Evolutionary conservation across 2,329 filamentous ascomycete genomes (phyloP).

Genomic region (Aureobasidium sp.): DNA sequence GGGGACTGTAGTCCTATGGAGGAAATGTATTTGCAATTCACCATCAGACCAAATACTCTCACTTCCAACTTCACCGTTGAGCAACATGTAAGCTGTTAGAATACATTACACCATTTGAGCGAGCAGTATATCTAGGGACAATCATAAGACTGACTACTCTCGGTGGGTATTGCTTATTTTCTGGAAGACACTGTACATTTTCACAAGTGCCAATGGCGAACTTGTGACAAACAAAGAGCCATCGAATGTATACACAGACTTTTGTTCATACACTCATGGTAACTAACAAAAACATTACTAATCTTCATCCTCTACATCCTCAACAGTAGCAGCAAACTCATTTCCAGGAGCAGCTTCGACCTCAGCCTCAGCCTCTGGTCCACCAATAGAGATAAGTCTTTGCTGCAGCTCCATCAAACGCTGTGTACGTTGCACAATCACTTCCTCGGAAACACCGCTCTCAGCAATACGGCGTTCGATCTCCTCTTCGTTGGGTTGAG

Average conservation of each 20-base stretch:
- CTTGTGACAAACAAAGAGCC: not conserved
- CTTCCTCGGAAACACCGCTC: constrained; percentile 22
- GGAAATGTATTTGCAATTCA: too few relatives aligned
- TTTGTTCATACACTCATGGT: not conserved
- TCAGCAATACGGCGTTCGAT: constrained; percentile 24
- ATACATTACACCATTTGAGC: too few relatives aligned
- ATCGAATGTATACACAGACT: not conserved
- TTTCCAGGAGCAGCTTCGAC: not conserved
- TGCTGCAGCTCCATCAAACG: constrained; percentile 25
- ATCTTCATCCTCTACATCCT: not conserved
- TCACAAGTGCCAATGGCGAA: not conserved
- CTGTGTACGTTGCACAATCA: constrained; percentile 23
- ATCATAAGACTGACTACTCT: too few relatives aligned
- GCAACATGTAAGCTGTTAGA: too few relatives aligned
- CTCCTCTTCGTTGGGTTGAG: constrained; percentile 22
- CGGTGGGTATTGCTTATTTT: too few relatives aligned
- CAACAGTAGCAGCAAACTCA: not conserved
- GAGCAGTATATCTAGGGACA: too few relatives aligned
- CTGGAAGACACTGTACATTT: not conserved
- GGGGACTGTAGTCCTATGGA: too few relatives aligned
- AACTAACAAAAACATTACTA: not conserved
- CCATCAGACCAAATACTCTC: too few relatives aligned
- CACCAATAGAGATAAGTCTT: constrained; percentile 20
- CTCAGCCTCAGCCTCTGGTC: not conserved
- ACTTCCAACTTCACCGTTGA: too few relatives aligned